Percentiles rank a stretch among this genome's conserved stretches.
These are phyloP conservation scores for Botryotinia globosa DNA, from an alignment of 2,329 filamentous ascomycete genomes.

Conservation along the genomic window DNA sequence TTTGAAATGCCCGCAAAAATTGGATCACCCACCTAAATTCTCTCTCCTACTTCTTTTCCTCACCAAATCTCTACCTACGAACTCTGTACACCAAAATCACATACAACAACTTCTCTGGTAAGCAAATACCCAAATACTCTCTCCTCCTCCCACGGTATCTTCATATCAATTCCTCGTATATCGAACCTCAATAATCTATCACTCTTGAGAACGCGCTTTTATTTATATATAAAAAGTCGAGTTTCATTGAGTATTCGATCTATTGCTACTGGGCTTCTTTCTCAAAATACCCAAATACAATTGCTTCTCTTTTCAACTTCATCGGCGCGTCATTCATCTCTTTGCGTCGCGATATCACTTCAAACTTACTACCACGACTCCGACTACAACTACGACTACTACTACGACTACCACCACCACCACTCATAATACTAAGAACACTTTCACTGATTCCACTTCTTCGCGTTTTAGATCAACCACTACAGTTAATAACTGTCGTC, in stretches of 20 bases:
- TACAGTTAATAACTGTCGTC: constrained; percentile 16
- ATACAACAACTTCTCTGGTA: constrained; percentile 10
- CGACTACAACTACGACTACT: too few species aligned
- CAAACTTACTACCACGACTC: too few species aligned
- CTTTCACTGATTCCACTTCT: constrained; percentile 24
- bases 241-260: neutral
- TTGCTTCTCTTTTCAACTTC: constrained; percentile 17
- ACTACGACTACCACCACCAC: neutral
- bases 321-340: constrained; percentile 15
- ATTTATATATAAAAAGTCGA: neutral
- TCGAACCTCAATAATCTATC: neutral
- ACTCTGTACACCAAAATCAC: constrained; percentile 16
- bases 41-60: constrained; percentile 17
- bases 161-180: neutral
- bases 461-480: constrained; percentile 28
- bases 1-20: constrained; percentile 13
- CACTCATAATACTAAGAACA: neutral
- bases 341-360: constrained; percentile 6
- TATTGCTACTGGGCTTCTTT: neutral
- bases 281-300: neutral
- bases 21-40: constrained; percentile 12
- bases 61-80: constrained; percentile 15
- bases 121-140: neutral
- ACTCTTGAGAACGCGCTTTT: neutral
- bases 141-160: neutral